Evolutionary conservation across 1,139 yeast genomes (phyloP).

Genomic region (Geotrichum aggregatum): DNA sequence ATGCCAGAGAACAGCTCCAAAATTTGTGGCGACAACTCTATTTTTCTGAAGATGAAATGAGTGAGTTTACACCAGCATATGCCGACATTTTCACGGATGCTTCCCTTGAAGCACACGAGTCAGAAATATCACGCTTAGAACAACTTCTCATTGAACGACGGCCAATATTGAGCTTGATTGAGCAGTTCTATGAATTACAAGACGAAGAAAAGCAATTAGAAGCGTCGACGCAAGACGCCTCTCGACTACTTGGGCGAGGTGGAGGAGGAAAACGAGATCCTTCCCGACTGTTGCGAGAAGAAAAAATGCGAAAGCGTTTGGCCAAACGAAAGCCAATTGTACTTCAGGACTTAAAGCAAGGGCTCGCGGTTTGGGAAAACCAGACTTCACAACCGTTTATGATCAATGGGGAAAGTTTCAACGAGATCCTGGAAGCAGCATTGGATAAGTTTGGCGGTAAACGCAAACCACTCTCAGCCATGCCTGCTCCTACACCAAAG

Average conservation of each 20-base stretch:
- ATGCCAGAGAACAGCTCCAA: constrained; percentile 55
- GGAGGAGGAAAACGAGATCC: constrained; percentile 50
- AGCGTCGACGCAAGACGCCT: constrained; percentile 73
- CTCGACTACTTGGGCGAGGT: constrained; percentile 69
- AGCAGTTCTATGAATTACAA: constrained; percentile 52
- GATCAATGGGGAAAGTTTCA: constrained; percentile 14
- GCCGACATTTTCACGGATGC: constrained; percentile 50
- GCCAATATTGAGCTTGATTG: constrained; percentile 53
- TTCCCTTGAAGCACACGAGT: constrained; percentile 56
- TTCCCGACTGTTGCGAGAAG: constrained; percentile 73
- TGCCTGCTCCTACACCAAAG: constrained; percentile 10
- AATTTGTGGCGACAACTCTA: constrained; percentile 60
- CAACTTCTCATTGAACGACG: constrained; percentile 49
- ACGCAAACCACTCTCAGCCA: constrained; percentile 32
- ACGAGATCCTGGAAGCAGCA: constrained; percentile 12
- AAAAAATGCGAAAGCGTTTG: constrained; percentile 64
- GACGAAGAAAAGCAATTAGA: constrained; percentile 60
- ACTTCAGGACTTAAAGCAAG: constrained; percentile 49
- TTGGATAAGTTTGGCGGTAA: constrained; percentile 13
- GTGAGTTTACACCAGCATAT: constrained; percentile 40
- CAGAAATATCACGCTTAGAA: constrained; percentile 52
- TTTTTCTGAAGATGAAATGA: constrained; percentile 48
- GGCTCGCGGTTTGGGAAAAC: constrained; percentile 48
- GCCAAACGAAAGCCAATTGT: constrained; percentile 64
- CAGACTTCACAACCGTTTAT: constrained; percentile 32